phyloP scores from a whole-genome alignment of 768 basidiomycete genomes.

The Wakefieldia striispora region DNA sequence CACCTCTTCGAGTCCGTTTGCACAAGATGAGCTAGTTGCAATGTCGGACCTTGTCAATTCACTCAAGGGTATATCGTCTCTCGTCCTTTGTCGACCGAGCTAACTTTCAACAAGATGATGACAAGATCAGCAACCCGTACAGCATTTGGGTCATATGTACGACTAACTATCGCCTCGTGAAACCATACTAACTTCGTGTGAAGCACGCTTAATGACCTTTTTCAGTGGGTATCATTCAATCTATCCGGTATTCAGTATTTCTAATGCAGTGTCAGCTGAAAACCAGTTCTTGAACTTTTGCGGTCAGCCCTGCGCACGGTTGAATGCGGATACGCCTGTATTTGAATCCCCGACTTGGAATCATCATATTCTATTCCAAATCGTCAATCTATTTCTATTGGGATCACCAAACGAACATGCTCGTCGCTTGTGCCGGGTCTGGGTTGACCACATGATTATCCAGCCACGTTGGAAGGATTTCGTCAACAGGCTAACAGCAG shows the following conservation, averaged over 20 bases:
- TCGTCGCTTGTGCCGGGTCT: constrained; percentile 9
- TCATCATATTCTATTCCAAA: neutral
- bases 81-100: neutral
- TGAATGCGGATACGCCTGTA: constrained; percentile 14
- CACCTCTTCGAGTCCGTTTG: constrained; percentile 16
- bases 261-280: constrained; percentile 4
- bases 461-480: constrained; percentile 14
- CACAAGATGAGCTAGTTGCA: constrained; percentile 10
- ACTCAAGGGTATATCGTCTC: constrained; percentile 4
- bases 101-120: constrained; percentile 2
- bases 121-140: neutral
- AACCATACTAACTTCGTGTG: neutral
- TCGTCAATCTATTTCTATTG: neutral
- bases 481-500: neutral
- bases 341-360: constrained; percentile 8
- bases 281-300: constrained; percentile 13
- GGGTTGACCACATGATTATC: constrained; percentile 11
- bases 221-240: constrained; percentile 7
- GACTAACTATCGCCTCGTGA: neutral
- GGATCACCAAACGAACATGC: constrained; percentile 8
- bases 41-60: constrained; percentile 15
- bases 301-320: constrained; percentile 10
- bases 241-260: neutral
- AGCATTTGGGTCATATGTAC: constrained; percentile 17
- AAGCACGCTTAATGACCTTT: constrained; percentile 10